Conservation (phyloP, 2,329 filamentous ascomycete species). For the Boeremia exigua region DNA sequence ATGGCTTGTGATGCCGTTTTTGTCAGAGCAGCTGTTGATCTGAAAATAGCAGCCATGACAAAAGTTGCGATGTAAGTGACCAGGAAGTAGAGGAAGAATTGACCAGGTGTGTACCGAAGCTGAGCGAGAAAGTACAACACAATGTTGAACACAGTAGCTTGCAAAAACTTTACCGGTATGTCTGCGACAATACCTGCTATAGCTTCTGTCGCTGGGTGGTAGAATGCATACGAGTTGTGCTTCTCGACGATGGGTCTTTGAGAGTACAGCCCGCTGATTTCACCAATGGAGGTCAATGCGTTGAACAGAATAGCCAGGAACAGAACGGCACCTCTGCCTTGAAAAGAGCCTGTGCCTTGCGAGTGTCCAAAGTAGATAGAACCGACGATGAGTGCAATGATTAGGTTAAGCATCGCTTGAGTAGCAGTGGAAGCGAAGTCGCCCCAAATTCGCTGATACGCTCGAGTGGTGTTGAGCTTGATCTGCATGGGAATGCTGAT, state of each 20-base stretch:
- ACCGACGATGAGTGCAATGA: constrained; percentile 67
- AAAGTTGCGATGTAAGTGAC: constrained; percentile 61
- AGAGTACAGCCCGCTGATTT: constrained; percentile 67
- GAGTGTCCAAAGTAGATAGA: constrained; percentile 64
- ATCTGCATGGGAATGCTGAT: constrained; percentile 59
- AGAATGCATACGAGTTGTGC: constrained; percentile 82
- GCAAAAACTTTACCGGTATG: constrained; percentile 77
- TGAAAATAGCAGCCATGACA: constrained; percentile 82
- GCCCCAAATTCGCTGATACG: constrained; percentile 44
- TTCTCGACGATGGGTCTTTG: constrained; percentile 93
- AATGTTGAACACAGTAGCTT: constrained; percentile 76
- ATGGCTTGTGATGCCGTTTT: constrained; percentile 67
- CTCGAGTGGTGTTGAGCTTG: constrained; percentile 37
- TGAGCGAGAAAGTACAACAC: constrained; percentile 86
- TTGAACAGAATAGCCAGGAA: constrained; percentile 68
- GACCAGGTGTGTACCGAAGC: constrained; percentile 71
- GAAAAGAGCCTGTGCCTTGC: constrained; percentile 59
- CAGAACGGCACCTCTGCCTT: constrained; percentile 61
- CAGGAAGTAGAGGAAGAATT: constrained; percentile 85
- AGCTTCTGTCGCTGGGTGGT: constrained; percentile 86
- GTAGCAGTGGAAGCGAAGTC: constrained; percentile 41
- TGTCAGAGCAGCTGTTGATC: constrained; percentile 76
- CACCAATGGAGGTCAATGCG: constrained; percentile 63
- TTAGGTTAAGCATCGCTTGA: constrained; percentile 55
- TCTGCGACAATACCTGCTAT: constrained; percentile 83